Evolutionary conservation across 2,329 filamentous ascomycete genomes (phyloP).

Genomic region (Aquanectria penicillioides): DNA sequence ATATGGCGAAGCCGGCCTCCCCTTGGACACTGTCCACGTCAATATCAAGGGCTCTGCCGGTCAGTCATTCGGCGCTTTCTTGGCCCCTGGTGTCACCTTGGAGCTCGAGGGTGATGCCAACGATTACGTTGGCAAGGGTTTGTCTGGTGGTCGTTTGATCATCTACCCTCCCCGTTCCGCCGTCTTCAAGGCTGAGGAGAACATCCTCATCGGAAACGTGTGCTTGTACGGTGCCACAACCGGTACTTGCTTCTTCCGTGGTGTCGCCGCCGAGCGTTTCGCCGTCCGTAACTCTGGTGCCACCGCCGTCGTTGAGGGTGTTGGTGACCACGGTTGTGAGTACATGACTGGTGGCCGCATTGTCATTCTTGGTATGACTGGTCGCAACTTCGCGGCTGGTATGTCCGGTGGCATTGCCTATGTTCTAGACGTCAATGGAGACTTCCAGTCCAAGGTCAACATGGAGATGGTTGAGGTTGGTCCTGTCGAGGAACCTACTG

Average conservation of each 20-base stretch:
- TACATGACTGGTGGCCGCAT: conserved; percentile 99
- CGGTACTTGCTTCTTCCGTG: conserved; percentile 95
- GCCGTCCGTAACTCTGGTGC: conserved; percentile 96
- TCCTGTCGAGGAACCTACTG: conserved; percentile 82
- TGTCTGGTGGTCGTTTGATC: conserved; percentile 92
- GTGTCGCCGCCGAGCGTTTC: conserved; percentile 95
- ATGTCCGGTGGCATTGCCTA: conserved; percentile 99
- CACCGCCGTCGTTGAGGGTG: conserved; percentile 93
- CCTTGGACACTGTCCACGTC: conserved; percentile 92
- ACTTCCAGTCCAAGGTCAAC: conserved; percentile 95
- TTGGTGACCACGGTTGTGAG: conserved; percentile 96
- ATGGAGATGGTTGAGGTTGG: conserved; percentile 96
- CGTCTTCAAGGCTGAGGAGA: conserved; percentile 96
- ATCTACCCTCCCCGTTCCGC: conserved; percentile 91
- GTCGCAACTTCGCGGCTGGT: conserved; percentile 96
- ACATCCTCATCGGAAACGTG: conserved; percentile 91
- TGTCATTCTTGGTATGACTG: conserved; percentile 86
- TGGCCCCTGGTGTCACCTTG: conserved; percentile 91
- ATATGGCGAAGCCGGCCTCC: conserved; percentile 88
- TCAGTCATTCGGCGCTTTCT: conserved; percentile 94
- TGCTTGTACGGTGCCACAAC: conserved; percentile 94
- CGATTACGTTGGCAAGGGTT: conserved; percentile 95
- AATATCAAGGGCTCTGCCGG: conserved; percentile 97
- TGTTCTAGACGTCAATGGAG: conserved; percentile 86
- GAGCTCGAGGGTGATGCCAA: conserved; percentile 97